A percentile compares a stretch with the other conserved stretches of the same genome.
phyloP scores from a whole-genome alignment of 306 rosid genomes.

The Coriaria nepalensis region DNA sequence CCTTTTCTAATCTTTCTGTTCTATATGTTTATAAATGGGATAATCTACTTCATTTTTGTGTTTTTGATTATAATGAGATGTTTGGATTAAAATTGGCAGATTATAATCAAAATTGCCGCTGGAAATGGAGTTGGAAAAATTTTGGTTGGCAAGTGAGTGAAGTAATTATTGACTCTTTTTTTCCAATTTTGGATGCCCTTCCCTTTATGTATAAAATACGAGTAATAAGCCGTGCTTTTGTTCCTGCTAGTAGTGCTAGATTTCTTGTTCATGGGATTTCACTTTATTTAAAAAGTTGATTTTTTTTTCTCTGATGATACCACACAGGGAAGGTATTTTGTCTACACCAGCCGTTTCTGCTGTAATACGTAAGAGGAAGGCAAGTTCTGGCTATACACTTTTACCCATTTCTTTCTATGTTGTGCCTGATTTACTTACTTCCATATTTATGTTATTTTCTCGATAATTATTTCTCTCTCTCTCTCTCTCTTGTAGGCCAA shows the following conservation, averaged over 20 bases:
- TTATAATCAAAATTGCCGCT: slow-evolving; percentile 84
- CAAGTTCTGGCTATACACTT: slow-evolving; percentile 11
- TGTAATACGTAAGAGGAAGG: slow-evolving; percentile 84
- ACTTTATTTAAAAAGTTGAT: no score
- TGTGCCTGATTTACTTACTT: background rate
- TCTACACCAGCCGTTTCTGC: slow-evolving; percentile 99
- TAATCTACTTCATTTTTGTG: slow-evolving; percentile 1
- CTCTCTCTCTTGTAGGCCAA: slow-evolving; percentile 66
- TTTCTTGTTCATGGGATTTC: no score
- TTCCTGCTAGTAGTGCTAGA: no score
- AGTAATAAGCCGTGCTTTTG: background rate
- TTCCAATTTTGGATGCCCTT: slow-evolving; percentile 3
- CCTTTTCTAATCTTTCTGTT: background rate
- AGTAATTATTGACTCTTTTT: background rate
- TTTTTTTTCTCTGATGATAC: background rate
- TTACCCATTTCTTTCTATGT: no score
- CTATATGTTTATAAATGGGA: background rate
- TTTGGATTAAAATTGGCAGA: slow-evolving; percentile 34
- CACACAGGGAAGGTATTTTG: slow-evolving; percentile 73
- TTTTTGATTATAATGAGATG: slow-evolving; percentile 4
- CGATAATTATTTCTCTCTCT: slow-evolving; percentile 5
- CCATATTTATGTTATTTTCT: background rate
- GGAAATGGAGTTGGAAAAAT: slow-evolving; percentile 90
- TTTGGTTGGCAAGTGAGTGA: slow-evolving; percentile 84
- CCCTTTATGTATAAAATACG: background rate